A percentile compares a stretch with the other conserved stretches of the same genome.
Evolutionary conservation across 768 basidiomycete genomes (phyloP).

Genomic region (Chalciporus piperatus): DNA sequence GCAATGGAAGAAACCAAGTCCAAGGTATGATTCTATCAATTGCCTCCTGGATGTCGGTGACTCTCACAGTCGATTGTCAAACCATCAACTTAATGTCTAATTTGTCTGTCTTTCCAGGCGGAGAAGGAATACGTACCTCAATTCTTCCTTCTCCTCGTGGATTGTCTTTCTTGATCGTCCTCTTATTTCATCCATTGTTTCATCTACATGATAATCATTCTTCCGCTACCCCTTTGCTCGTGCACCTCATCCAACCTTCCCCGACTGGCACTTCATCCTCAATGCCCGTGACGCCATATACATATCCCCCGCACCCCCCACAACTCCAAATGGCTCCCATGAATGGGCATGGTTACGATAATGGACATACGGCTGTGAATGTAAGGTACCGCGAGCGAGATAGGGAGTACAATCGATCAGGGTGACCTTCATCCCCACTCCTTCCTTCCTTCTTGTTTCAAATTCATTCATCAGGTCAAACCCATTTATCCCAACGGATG

Average conservation of each 20-base stretch:
- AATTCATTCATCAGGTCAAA: conserved; percentile 4
- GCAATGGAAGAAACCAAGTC: conserved; percentile 20
- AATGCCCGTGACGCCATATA: conserved; percentile 15
- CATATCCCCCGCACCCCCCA: conserved; percentile 7
- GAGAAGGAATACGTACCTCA: conserved; percentile 30
- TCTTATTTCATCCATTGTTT: neutral
- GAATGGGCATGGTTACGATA: conserved; percentile 26
- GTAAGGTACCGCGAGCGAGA: conserved; percentile 27
- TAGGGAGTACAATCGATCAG: conserved; percentile 21
- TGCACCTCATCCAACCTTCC: conserved; percentile 31
- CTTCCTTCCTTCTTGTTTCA: neutral
- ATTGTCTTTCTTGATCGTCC: neutral
- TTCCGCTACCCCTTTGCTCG: conserved; percentile 28
- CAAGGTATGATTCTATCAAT: conserved; percentile 21
- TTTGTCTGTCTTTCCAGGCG: conserved; percentile 11
- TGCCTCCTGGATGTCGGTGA: neutral
- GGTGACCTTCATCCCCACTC: conserved; percentile 5
- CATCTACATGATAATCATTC: no score
- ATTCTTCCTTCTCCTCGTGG: neutral
- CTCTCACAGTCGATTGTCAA: neutral
- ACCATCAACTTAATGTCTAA: neutral
- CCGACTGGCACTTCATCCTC: conserved; percentile 22
- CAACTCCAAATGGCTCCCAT: conserved; percentile 9
- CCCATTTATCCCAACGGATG: conserved; percentile 18
- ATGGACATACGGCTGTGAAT: conserved; percentile 12